phyloP scores from a whole-genome alignment of 1,284 basidiomycete genomes.

The Irpex sp. region DNA sequence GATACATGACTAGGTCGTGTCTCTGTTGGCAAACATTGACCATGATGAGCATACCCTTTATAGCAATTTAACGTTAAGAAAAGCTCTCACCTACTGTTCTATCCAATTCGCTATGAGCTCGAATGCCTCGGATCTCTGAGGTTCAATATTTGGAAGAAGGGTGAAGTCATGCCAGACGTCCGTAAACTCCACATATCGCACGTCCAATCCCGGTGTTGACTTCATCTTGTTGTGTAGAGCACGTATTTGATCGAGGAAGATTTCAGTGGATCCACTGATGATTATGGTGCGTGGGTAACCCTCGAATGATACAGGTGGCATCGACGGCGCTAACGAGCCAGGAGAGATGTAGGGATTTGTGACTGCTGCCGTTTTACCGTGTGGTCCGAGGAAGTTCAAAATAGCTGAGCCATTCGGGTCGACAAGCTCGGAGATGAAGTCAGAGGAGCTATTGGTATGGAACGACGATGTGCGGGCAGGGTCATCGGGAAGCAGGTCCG shows the following conservation, averaged over 20 bases:
- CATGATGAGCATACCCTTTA: too few species aligned
- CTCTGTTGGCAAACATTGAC: too few species aligned
- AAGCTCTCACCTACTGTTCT: neutral
- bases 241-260: constrained; percentile 44
- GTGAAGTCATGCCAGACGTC: constrained; percentile 27
- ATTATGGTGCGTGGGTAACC: constrained; percentile 55
- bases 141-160: constrained; percentile 5
- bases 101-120: neutral
- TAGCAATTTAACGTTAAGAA: neutral
- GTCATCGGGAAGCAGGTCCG: constrained; percentile 43
- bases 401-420: neutral
- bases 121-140: constrained; percentile 10
- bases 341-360: constrained; percentile 53
- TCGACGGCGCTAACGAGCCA: constrained; percentile 35
- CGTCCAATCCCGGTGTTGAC: constrained; percentile 43
- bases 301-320: constrained; percentile 35
- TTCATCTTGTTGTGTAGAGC: constrained; percentile 20
- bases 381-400: constrained; percentile 5
- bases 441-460: neutral
- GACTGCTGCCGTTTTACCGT: constrained; percentile 23
- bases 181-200: constrained; percentile 42
- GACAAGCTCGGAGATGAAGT: neutral
- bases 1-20: too few species aligned
- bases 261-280: constrained; percentile 47
- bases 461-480: constrained; percentile 31